Base-by-base conservation (phyloP, 305 asterid species). In the Euphrasia arctica region DNA sequence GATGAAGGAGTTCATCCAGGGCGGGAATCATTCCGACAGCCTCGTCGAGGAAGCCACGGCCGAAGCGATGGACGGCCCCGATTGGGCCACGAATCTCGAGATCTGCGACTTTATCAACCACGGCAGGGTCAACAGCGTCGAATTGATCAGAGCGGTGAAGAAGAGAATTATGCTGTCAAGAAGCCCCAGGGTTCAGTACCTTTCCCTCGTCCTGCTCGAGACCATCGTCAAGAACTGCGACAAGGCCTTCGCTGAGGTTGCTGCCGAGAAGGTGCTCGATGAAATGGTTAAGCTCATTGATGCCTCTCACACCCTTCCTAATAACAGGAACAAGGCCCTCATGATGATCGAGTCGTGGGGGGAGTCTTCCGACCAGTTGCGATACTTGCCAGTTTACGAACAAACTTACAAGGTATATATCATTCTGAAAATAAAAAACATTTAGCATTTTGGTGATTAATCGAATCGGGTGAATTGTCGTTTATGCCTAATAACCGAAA, bases 251-350 rank as follows among this genome's bases (percentile, higher is more conserved):
- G 83, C 97, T 0, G 99, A 93, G 79, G 82, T 93, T 65, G 99
- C 99, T 1, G 87, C 95, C 36, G 99, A 90, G 86, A 88, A 96
- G 77, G 81, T 93, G 54, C 91, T 93, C 43, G 99, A 93, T 76
- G 99, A 93, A 88, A 88, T 93, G 95, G 99, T 93, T 83, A 90
- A 82, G 82, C 68, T 93, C 93, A 90, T 93, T 69, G 97, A 90
- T 69, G 99, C 90, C 64, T 96, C 96, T 9, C 97, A 88, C 70
- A 90, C 96, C 58, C 95, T 85, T 74, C 90, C 90, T 68, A 90
- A 88, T 73, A 93, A 90, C 75, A 79, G 97, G 68, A 90, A 84
- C 71, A 93, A 86, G 83, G 96, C 91, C 64, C 82, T 93, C 70
- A 83, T 77, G 25, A 70, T 93, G 70, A 90, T 93, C 54, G 97